These are phyloP conservation scores for Mrakia gelida DNA, from an alignment of 768 basidiomycete species.

Conservation along the genomic window DNA sequence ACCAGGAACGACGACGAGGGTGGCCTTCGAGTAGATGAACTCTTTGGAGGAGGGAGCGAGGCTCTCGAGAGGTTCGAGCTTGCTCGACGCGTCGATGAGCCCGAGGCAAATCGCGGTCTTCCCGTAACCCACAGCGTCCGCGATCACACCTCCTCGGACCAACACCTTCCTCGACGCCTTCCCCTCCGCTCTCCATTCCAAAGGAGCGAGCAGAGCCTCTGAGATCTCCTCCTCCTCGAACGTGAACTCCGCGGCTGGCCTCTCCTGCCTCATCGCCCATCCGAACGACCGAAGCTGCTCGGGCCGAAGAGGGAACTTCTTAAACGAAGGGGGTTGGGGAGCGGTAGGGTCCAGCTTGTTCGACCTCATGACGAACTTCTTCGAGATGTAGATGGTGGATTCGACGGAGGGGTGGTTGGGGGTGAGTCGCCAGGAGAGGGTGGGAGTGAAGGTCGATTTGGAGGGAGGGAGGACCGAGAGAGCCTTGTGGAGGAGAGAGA, in stretches of 20 bases:
- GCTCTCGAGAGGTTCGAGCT: slow-evolving; percentile 36
- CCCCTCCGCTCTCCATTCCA: slow-evolving; percentile 94
- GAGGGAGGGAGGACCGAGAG: slow-evolving; percentile 67
- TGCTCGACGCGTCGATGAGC: slow-evolving; percentile 65
- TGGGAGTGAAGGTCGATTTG: slow-evolving; percentile 50
- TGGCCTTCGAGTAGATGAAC: slow-evolving; percentile 66
- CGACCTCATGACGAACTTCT: slow-evolving; percentile 66
- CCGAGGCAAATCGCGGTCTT: slow-evolving; percentile 94
- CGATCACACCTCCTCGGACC: slow-evolving; percentile 83
- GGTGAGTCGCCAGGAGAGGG: slow-evolving; percentile 73
- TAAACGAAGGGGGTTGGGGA: slow-evolving; percentile 71
- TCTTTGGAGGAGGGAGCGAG: slow-evolving; percentile 35
- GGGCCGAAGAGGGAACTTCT: slow-evolving; percentile 60
- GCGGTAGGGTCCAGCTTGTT: slow-evolving; percentile 66
- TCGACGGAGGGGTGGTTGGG: slow-evolving; percentile 58
- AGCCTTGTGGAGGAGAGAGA: slow-evolving; percentile 82
- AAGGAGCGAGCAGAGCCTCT: slow-evolving; percentile 75
- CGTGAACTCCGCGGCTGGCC: slow-evolving; percentile 54
- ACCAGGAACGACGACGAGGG: slow-evolving; percentile 79
- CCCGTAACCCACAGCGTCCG: slow-evolving; percentile 94
- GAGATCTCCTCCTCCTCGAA: slow-evolving; percentile 93
- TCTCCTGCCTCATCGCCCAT: slow-evolving; percentile 88
- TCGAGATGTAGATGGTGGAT: slow-evolving; percentile 37
- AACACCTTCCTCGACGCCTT: slow-evolving; percentile 70
- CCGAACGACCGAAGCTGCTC: slow-evolving; percentile 85